Conservation (phyloP, 306 rosid species). For the Echinosophora koreensis region DNA sequence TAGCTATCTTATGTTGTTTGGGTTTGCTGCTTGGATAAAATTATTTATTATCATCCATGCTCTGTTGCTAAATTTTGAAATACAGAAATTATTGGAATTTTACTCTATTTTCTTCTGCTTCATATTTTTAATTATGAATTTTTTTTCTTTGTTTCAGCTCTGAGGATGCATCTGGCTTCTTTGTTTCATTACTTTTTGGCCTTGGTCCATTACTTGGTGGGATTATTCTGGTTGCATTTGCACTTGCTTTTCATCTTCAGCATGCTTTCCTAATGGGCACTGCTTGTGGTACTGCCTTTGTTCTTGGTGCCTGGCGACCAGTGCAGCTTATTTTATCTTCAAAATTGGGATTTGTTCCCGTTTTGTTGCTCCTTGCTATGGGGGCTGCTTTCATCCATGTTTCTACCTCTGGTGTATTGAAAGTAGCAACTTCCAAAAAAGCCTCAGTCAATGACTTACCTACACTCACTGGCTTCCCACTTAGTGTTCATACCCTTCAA, state of each 20-base stretch:
- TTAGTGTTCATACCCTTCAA: slow-evolving; percentile 93
- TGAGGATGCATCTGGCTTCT: slow-evolving; percentile 98
- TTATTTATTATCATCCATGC: slow-evolving; percentile 25
- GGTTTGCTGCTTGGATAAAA: slow-evolving; percentile 2
- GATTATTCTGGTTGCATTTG: slow-evolving; percentile 72
- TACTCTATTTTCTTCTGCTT: slow-evolving; percentile 29
- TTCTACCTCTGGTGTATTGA: slow-evolving; percentile 67
- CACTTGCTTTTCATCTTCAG: slow-evolving; percentile 83
- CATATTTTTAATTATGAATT: slow-evolving; percentile 3
- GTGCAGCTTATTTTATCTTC: slow-evolving; percentile 77
- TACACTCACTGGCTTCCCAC: slow-evolving; percentile 55
- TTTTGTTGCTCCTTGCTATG: slow-evolving; percentile 60
- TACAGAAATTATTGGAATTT: slow-evolving; percentile 5
- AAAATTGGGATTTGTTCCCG: slow-evolving; percentile 79
- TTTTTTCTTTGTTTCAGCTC: slow-evolving; percentile 66
- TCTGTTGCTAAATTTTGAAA: slow-evolving; percentile 27
- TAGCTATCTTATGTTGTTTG: slow-evolving; percentile 20
- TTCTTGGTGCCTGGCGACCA: slow-evolving; percentile 98
- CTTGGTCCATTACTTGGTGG: slow-evolving; percentile 98
- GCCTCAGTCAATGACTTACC: slow-evolving; percentile 70
- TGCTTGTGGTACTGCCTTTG: slow-evolving; percentile 96
- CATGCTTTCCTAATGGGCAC: slow-evolving; percentile 96
- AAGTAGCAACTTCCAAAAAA: slow-evolving; percentile 65
- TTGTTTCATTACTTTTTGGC: slow-evolving; percentile 94
- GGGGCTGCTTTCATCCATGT: slow-evolving; percentile 78